phyloP scores from a whole-genome alignment of 1,139 yeast genomes.

The Yamadazyma taylorii region DNA sequence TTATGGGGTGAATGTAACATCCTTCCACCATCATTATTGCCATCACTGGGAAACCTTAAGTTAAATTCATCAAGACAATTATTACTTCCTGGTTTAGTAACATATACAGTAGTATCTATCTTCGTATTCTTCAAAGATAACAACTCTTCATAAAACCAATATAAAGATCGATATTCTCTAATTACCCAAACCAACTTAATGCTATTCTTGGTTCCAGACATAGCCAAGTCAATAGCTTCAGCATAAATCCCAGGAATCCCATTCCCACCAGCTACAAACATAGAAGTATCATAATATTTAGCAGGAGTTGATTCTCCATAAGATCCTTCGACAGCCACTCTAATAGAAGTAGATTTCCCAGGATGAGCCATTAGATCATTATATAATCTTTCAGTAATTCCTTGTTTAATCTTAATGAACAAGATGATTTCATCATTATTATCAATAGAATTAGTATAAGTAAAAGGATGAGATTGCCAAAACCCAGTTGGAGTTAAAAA shows the following conservation, averaged over 20 bases:
- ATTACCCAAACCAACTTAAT: slow-evolving; percentile 54
- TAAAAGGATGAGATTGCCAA: slow-evolving; percentile 77
- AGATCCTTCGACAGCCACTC: slow-evolving; percentile 48
- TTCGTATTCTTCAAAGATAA: slow-evolving; percentile 27
- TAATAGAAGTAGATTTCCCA: slow-evolving; percentile 23
- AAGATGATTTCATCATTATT: slow-evolving; percentile 34
- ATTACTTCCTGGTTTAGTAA: slow-evolving; percentile 39
- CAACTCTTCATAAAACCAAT: slow-evolving; percentile 55
- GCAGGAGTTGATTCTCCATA: slow-evolving; percentile 43
- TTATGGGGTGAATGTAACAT: too few relatives aligned
- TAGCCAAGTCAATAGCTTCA: slow-evolving; percentile 31
- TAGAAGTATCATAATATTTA: slow-evolving; percentile 32
- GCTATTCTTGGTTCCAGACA: background rate
- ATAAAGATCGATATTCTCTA: slow-evolving; percentile 41
- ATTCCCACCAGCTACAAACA: slow-evolving; percentile 48
- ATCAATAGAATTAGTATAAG: slow-evolving; percentile 30
- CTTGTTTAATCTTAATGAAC: slow-evolving; percentile 41
- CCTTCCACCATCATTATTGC: background rate
- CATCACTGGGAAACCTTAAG: slow-evolving; percentile 11
- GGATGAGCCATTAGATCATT: slow-evolving; percentile 27
- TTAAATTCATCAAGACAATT: slow-evolving; percentile 22
- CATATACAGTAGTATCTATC: slow-evolving; percentile 38
- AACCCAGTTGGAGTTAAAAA: slow-evolving; percentile 53
- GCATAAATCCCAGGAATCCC: slow-evolving; percentile 50
- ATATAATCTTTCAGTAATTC: slow-evolving; percentile 35